Conservation (phyloP, 1,284 basidiomycete genomes). For the Pascua sp. region DNA sequence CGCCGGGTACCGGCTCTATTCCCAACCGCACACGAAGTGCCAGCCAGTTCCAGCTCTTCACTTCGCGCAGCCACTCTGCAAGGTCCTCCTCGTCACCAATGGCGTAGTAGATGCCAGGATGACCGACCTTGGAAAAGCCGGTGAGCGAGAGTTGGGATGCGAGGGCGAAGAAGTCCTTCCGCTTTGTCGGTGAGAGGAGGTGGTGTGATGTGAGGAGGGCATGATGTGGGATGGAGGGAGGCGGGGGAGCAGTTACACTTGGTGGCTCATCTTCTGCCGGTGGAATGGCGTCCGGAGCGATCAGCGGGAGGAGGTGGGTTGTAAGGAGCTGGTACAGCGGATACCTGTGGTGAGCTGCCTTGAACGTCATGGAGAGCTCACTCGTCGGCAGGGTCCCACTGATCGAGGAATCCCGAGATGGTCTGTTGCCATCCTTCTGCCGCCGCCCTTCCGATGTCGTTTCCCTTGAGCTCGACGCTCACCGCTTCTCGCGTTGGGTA, state of each 20-base stretch:
- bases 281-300: conserved; percentile 37
- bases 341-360: conserved; percentile 52
- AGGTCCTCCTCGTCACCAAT: conserved; percentile 57
- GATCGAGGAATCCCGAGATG: conserved; percentile 51
- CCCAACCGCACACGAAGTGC: conserved; percentile 62
- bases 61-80: conserved; percentile 62
- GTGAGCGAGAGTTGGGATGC: conserved; percentile 57
- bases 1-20: conserved; percentile 21
- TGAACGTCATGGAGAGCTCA: conserved; percentile 52
- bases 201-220: conserved; percentile 70
- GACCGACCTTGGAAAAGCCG: conserved; percentile 69
- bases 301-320: conserved; percentile 58
- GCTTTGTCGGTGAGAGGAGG: conserved; percentile 64
- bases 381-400: conserved; percentile 52
- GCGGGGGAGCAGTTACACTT: not conserved
- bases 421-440: conserved; percentile 54
- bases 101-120: conserved; percentile 69
- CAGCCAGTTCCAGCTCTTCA: conserved; percentile 74
- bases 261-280: not conserved
- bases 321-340: conserved; percentile 61
- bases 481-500: conserved; percentile 24
- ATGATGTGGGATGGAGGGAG: conserved; percentile 51
- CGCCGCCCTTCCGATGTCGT: conserved; percentile 38
- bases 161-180: conserved; percentile 62
- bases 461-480: conserved; percentile 45